Percentiles rank a stretch among this genome's conserved stretches.
These are phyloP conservation scores for Vitellaria paradoxa DNA, from an alignment of 179 eudicot species.

Conservation along the genomic window DNA sequence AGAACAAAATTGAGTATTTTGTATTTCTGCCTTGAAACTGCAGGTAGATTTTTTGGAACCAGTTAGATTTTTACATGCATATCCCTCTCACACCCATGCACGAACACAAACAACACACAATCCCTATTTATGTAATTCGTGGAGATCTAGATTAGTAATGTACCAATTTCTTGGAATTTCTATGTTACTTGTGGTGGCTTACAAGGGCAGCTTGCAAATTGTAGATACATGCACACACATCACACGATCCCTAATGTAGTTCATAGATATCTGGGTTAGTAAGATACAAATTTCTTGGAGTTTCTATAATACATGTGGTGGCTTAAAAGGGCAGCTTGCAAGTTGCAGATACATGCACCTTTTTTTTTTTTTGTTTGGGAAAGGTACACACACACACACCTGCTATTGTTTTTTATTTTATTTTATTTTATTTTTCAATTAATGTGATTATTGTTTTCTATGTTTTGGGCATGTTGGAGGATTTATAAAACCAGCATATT, in stretches of 20 bases:
- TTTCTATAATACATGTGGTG: too few species aligned
- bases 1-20: neutral
- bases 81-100: neutral
- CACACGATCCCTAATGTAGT: too few species aligned
- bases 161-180: neutral
- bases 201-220: neutral
- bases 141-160: neutral
- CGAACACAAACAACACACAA: neutral
- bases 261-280: too few species aligned
- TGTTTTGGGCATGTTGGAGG: neutral
- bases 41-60: neutral
- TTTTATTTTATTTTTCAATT: neutral
- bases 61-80: neutral
- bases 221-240: neutral
- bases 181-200: slow-evolving; percentile 4
- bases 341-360: too few species aligned
- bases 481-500: neutral
- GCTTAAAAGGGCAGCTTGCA: too few species aligned
- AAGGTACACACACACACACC: too few species aligned
- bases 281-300: too few species aligned
- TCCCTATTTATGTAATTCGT: neutral
- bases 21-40: neutral
- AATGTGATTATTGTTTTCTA: neutral
- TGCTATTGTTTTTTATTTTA: too few species aligned
- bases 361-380: too few species aligned